Evolutionary conservation across 2,329 filamentous ascomycete genomes (phyloP).

Genomic region (Fusarium dlaminii): DNA sequence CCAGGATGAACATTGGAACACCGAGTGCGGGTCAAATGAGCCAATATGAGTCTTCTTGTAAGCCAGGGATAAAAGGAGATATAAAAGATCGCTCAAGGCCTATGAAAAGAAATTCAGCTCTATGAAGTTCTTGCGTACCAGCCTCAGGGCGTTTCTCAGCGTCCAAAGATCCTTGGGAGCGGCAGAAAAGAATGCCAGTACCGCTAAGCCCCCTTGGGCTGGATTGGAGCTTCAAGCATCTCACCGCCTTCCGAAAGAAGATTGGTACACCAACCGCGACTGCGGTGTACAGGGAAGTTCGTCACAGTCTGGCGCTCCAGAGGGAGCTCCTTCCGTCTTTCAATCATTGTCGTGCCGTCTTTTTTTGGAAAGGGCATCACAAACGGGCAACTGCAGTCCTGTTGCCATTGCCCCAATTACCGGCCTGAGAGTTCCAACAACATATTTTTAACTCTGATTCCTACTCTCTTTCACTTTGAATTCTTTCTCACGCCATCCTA

Average conservation of each 20-base stretch:
- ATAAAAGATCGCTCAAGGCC: neutral
- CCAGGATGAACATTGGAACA: constrained; percentile 61
- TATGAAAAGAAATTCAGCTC: constrained; percentile 1
- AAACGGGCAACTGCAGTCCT: constrained; percentile 1
- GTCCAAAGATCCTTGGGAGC: constrained; percentile 7
- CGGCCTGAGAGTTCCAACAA: neutral
- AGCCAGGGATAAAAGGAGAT: neutral
- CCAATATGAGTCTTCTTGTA: neutral
- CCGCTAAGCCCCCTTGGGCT: neutral
- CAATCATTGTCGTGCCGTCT: constrained; percentile 25
- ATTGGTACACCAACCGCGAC: neutral
- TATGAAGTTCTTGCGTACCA: neutral
- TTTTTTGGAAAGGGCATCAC: constrained; percentile 17
- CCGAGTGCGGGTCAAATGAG: too few species aligned
- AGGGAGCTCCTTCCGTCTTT: constrained; percentile 20
- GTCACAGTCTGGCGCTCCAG: constrained; percentile 13
- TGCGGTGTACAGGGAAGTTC: constrained; percentile 29
- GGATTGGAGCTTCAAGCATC: fast-evolving
- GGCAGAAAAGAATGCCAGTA: constrained; percentile 38
- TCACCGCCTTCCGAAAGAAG: constrained; percentile 12
- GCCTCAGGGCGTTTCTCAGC: constrained; percentile 4
- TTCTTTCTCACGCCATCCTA: neutral
- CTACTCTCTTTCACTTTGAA: neutral
- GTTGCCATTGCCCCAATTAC: neutral
- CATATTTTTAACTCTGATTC: neutral